Percentiles rank a stretch among this genome's conserved stretches.
Evolutionary conservation across 805 yeast genomes (phyloP).

Genomic region (Yarrowia sp.): DNA sequence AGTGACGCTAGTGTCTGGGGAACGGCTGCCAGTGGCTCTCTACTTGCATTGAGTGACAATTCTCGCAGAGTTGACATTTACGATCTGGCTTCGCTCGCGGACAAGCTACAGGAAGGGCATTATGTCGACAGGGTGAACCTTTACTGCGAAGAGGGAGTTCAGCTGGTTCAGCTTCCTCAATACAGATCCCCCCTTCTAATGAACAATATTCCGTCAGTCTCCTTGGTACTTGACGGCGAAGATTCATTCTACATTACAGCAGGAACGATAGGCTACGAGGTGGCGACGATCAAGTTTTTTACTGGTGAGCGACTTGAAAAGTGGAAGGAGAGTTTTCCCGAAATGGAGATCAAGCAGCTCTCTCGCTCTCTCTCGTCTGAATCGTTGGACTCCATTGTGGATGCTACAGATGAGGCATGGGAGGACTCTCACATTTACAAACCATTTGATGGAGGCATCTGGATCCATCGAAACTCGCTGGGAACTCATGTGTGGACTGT

Average conservation of each 20-base stretch:
- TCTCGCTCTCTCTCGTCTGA: neutral
- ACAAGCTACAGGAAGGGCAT: neutral
- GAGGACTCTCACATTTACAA: slow-evolving; percentile 3
- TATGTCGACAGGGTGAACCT: slow-evolving; percentile 2
- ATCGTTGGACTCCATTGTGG: neutral
- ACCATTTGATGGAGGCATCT: slow-evolving; percentile 7
- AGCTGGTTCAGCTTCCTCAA: neutral
- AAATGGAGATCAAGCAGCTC: neutral
- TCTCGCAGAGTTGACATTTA: slow-evolving; percentile 1
- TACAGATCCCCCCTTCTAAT: neutral
- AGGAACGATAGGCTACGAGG: slow-evolving; percentile 14
- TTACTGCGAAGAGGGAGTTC: neutral
- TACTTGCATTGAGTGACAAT: slow-evolving; percentile 19
- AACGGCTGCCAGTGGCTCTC: neutral
- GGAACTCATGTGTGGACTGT: slow-evolving; percentile 17
- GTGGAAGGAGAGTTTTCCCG: neutral
- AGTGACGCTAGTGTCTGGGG: slow-evolving; percentile 19
- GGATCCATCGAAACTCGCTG: slow-evolving; percentile 15
- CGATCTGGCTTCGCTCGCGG: neutral
- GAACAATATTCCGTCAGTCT: slow-evolving; percentile 6
- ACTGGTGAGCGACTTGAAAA: neutral
- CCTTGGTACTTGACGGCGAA: neutral
- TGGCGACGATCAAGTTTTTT: slow-evolving; percentile 5
- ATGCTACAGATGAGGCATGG: neutral
- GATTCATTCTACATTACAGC: slow-evolving; percentile 8